These are phyloP conservation scores for Brassica balearica DNA, from an alignment of 441 rosid genomes.

Conservation along the genomic window DNA sequence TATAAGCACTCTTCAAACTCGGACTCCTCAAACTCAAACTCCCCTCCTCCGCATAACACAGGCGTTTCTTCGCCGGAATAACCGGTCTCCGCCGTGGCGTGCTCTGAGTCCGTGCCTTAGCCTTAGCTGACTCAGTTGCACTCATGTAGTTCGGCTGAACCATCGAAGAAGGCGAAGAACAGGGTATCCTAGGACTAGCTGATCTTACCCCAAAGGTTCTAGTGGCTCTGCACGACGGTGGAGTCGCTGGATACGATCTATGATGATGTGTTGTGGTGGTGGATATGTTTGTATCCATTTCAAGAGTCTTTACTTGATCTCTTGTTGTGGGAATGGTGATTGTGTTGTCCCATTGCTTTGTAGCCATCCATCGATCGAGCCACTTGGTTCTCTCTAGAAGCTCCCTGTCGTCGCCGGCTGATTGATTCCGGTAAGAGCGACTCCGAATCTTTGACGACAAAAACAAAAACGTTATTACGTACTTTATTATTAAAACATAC, in stretches of 20 bases:
- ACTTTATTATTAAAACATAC: not conserved
- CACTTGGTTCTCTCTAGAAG: conserved; percentile 63
- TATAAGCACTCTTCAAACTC: conserved; percentile 75
- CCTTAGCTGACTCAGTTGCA: conserved; percentile 87
- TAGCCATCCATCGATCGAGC: conserved; percentile 75
- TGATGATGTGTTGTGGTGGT: conserved; percentile 29
- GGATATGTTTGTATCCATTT: conserved; percentile 58
- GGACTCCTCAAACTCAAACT: conserved; percentile 78
- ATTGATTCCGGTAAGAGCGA: conserved; percentile 57
- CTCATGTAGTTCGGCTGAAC: conserved; percentile 84
- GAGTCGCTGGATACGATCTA: conserved; percentile 53
- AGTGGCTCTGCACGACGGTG: conserved; percentile 70
- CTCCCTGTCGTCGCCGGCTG: conserved; percentile 63
- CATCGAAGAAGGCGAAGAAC: conserved; percentile 25
- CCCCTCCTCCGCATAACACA: conserved; percentile 58
- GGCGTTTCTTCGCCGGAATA: conserved; percentile 65
- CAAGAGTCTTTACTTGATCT: conserved; percentile 68
- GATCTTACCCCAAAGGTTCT: conserved; percentile 68
- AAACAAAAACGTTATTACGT: not conserved
- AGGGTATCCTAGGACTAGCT: conserved; percentile 65
- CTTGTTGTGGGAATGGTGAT: conserved; percentile 28
- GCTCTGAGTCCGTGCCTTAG: conserved; percentile 78
- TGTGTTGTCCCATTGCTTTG: conserved; percentile 71
- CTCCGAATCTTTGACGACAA: conserved; percentile 46
- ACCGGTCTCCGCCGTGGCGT: conserved; percentile 82